Evolutionary conservation across 257 asterid species (phyloP).

Genomic region (Linderniella brevidens): DNA sequence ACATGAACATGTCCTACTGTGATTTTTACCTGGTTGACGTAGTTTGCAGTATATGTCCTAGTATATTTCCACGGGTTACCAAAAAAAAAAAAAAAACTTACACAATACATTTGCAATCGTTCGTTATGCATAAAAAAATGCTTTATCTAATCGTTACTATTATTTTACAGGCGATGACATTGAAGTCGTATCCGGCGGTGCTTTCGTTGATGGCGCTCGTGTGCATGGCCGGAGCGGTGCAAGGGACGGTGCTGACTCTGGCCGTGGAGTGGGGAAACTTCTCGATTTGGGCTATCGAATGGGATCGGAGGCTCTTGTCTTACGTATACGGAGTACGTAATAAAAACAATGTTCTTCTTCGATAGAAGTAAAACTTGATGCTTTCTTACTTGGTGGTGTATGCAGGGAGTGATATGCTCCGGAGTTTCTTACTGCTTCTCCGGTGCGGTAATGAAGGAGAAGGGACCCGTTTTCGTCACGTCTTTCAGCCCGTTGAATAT

Average conservation of each 20-base stretch:
- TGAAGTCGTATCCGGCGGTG: conserved; percentile 42
- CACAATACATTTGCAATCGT: no score
- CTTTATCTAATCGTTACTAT: no score
- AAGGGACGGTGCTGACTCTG: conserved; percentile 31
- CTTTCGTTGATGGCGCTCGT: conserved; percentile 35
- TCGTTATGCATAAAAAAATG: no score
- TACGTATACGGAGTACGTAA: conserved; percentile 27
- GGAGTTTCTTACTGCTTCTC: conserved; percentile 30
- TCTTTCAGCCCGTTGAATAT: conserved; percentile 36
- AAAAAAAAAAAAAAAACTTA: no score
- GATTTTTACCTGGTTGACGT: no score
- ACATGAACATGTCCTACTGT: no score
- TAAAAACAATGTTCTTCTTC: not conserved
- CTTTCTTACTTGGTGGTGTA: not conserved
- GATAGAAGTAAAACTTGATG: not conserved
- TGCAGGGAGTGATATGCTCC: conserved; percentile 31
- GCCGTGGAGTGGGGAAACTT: conserved; percentile 25
- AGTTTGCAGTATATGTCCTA: no score
- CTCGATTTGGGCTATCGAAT: conserved; percentile 31
- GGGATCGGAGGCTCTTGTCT: conserved; percentile 32
- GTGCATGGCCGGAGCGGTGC: conserved; percentile 32
- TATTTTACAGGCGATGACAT: conserved; percentile 28
- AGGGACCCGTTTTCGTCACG: conserved; percentile 45
- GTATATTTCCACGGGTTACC: no score
- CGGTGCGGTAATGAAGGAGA: conserved; percentile 29